Conservation (phyloP, 2,329 filamentous ascomycete species). For the Didymella lethalis region DNA sequence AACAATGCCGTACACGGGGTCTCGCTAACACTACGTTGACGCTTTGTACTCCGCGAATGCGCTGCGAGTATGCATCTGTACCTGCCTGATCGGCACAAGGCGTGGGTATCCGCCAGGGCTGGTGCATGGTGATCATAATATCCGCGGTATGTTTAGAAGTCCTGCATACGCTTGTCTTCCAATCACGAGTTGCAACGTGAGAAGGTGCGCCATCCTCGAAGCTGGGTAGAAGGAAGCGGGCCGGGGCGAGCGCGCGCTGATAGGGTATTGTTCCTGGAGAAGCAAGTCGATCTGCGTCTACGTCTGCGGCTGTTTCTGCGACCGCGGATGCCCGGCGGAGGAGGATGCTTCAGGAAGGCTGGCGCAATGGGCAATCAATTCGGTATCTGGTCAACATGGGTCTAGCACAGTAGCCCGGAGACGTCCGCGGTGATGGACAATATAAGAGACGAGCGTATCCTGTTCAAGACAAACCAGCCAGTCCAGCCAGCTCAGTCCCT, state of each 20-base stretch:
- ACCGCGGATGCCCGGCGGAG: slow-evolving; percentile 21
- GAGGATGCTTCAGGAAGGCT: slow-evolving; percentile 25
- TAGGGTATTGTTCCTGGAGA: slow-evolving; percentile 8
- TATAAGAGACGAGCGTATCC: slow-evolving; percentile 5
- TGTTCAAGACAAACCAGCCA: not conserved
- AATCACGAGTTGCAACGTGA: slow-evolving; percentile 28
- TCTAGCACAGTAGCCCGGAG: slow-evolving; percentile 24
- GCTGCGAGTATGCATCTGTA: slow-evolving; percentile 24
- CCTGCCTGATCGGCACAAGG: slow-evolving; percentile 35
- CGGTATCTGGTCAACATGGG: slow-evolving; percentile 24
- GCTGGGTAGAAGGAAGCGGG: slow-evolving; percentile 13
- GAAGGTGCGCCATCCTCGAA: slow-evolving; percentile 18
- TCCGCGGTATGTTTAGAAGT: slow-evolving; percentile 8
- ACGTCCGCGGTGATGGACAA: slow-evolving; percentile 23
- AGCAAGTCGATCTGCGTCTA: slow-evolving; percentile 6
- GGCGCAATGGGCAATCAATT: slow-evolving; percentile 26
- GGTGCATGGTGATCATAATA: slow-evolving; percentile 16
- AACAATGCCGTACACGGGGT: not conserved
- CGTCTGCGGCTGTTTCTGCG: slow-evolving; percentile 3
- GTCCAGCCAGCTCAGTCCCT: slow-evolving; percentile 19
- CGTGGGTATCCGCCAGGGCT: not conserved
- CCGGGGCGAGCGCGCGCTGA: slow-evolving; percentile 2
- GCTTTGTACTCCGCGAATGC: not conserved
- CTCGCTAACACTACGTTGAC: slow-evolving; percentile 4
- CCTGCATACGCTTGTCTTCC: slow-evolving; percentile 6